Evolutionary conservation across 164 flowering plant genomes (phyloP).

Genomic region (Hamamelis virginiana): DNA sequence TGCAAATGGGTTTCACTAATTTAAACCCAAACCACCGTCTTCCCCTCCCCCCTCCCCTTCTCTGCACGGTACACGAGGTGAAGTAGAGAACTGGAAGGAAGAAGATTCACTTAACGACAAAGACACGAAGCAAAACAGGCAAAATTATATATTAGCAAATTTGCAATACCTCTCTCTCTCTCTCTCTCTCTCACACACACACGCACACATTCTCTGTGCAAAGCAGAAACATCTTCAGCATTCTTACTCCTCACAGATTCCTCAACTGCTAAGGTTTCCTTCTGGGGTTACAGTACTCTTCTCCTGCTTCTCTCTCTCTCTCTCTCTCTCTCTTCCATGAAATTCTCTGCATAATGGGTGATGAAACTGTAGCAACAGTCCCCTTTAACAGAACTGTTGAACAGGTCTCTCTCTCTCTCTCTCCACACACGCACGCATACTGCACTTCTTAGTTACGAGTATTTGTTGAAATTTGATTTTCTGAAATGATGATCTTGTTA

Average conservation of each 20-base stretch:
- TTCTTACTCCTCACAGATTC: conserved; percentile 23
- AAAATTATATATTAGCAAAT: background rate
- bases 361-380: conserved; percentile 24
- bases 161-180: background rate
- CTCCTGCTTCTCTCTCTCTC: conserved; percentile 12
- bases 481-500: too few species aligned
- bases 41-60: conserved; percentile 3
- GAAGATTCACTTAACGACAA: conserved; percentile 6
- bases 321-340: conserved; percentile 10
- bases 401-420: conserved; percentile 33
- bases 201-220: conserved; percentile 18
- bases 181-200: conserved; percentile 6
- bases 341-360: conserved; percentile 30
- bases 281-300: conserved; percentile 18
- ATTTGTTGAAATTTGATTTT: too few species aligned
- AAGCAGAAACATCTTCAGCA: conserved; percentile 9
- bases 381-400: conserved; percentile 40
- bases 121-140: background rate
- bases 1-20: conserved; percentile 14
- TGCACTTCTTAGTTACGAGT: too few species aligned
- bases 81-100: conserved; percentile 18
- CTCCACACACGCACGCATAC: background rate
- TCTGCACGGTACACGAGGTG: conserved; percentile 23
- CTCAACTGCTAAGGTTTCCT: conserved; percentile 20
- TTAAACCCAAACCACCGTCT: too few species aligned